Base-by-base conservation (phyloP, 331 rosid species). In the Quercus tomentella region DNA sequence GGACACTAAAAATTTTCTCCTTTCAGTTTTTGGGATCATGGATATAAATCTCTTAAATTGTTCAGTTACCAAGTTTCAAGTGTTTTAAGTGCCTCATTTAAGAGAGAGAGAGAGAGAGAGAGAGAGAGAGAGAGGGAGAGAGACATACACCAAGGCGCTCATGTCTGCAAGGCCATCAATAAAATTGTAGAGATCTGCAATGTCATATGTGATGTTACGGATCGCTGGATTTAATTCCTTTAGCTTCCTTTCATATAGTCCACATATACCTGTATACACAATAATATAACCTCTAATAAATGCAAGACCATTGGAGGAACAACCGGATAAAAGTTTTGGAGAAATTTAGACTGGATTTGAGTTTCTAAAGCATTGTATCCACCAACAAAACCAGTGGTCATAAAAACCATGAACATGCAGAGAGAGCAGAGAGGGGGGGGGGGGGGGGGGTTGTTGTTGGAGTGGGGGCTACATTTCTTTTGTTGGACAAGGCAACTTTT, bases 151-250 rank as follows among this genome's bases (percentile, higher is more conserved):
- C 75, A 95, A 84, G 79, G 99, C 99, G 70, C 99, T 96, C 98
- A 96, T 72, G 87, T 96, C 99, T 23, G 97, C 85, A 67, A 96
- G 99, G 31, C 99, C 99, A 75, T 96, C 97, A 21, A 96, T 91
- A 85, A 96, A 96, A 84, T 93, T 93, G 87, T 93, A 96, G 82
- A 96, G 99, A 87, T 96, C 94, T 41, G 87, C 77, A 75, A 96
- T 91, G 81, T 96, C 99, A 70, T 93, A 96, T 35, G 99, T 89
- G 79, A 96, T 80, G 84, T 91, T 90, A 82, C 97, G 83, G 85
- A 82, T 79, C 22, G 97, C 97, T 7, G 98, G 99, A 84, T 96
- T 93, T 82, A 96, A 86, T 74, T 96, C 99, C 88, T 90, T 96
- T 31, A 96, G 97, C 87, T 96, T 96, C 91, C 98, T 90, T 82